Evolutionary conservation across 805 yeast species (phyloP).

Genomic region (Barnettozyma wickerhamii): DNA sequence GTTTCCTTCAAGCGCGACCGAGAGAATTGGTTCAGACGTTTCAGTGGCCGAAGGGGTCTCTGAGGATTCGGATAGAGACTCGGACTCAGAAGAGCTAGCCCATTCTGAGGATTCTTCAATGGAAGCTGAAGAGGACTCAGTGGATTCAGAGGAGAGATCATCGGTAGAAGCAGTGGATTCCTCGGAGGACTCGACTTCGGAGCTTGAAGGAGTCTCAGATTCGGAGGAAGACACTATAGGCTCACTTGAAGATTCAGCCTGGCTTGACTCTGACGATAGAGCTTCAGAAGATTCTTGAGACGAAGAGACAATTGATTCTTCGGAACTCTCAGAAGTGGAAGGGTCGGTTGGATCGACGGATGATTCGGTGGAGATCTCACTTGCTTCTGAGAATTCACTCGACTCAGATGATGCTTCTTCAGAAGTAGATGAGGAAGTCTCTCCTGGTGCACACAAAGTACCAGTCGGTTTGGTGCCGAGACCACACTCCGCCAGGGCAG

Average conservation of each 20-base stretch:
- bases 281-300: background rate
- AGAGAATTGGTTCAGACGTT: background rate
- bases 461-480: conserved; percentile 26
- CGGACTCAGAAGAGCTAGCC: background rate
- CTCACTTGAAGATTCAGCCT: background rate
- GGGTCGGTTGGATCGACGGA: background rate
- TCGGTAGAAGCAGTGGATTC: background rate
- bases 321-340: background rate
- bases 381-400: conserved; percentile 7
- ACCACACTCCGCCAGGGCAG: conserved; percentile 27
- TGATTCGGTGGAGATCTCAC: conserved; percentile 10
- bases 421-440: background rate
- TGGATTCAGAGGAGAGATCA: background rate
- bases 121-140: background rate
- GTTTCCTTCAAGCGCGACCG: conserved; percentile 7
- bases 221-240: conserved; percentile 9
- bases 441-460: conserved; percentile 20
- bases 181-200: background rate
- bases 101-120: background rate
- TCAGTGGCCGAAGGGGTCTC: too few relatives aligned
- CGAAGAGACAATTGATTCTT: background rate
- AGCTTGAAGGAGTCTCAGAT: background rate
- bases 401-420: conserved; percentile 14
- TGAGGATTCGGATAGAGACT: background rate
- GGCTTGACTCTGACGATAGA: too few relatives aligned